Evolutionary conservation across 768 basidiomycete genomes (phyloP), one percentile per base, ranked within the genome.

Genomic region (Podaxis sp.): DNA sequence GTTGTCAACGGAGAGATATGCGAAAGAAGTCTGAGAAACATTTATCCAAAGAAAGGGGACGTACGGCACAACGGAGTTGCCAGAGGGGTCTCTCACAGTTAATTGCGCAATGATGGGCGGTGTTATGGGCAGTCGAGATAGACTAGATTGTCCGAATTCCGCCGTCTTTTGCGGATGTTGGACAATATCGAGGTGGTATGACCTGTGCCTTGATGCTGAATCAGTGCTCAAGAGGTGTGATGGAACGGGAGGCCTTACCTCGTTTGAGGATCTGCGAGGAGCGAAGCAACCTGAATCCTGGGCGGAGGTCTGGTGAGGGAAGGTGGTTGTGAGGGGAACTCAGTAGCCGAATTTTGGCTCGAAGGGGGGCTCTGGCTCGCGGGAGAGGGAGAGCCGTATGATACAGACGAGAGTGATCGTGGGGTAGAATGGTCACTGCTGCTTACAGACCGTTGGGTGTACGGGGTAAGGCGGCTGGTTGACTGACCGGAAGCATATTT

Each of bases 51-150:
- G 28, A 33, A 37, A 37, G 36, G 65, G 64, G 57, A 87, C 93
- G 75, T 79, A 96, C 95, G 92, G 91, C 66, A 89, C 82, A 60
- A 91, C 81, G 46, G 80, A 80, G 69, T 89, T 87, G 13, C 91
- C 91, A 57, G 85, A 80, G 17, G 82, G 78, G 74, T 93, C 91
- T 68, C 84, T 82, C 64, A 94, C 85, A 51, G 84, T 85, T 58
- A 97, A 82, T 68, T 88, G 90, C 15, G 89, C 90, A 63, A 97
- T 84, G 30, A 92, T 81, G 6, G 95, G 91, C 46, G 95, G 95
- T 10, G 91, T 88, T 60, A 96, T 79, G 17, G 95, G 91, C 57
- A 95, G 77, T 53, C 92, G 88, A 63, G 91, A 93, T 57, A 95
- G 79, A 60, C 81, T 86, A 22, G 84, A 83, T 55, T 82, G 77